Percentiles rank a stretch among this genome's conserved stretches.
These are phyloP conservation scores for Cucumis hystrix DNA, from an alignment of 306 rosid species.

Conservation along the genomic window DNA sequence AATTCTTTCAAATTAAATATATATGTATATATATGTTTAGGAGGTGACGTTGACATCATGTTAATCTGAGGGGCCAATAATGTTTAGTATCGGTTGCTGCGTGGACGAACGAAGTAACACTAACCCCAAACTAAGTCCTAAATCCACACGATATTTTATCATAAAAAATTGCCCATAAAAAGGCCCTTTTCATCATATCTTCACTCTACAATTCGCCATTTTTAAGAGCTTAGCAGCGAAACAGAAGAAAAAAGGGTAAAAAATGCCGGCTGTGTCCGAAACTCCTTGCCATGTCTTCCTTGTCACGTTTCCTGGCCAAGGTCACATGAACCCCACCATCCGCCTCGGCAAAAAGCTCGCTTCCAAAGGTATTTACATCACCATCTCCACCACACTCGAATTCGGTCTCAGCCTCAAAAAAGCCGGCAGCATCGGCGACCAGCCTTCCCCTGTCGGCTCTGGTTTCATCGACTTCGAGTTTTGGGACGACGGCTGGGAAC, in stretches of 20 bases:
- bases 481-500: conserved; percentile 35
- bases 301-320: conserved; percentile 53
- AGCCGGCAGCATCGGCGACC: conserved; percentile 25
- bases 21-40: too few relatives aligned
- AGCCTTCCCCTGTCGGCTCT: conserved; percentile 20
- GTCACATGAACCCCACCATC: conserved; percentile 67
- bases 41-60: too few relatives aligned
- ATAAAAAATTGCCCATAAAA: too few relatives aligned
- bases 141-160: too few relatives aligned
- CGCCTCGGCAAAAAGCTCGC: conserved; percentile 53
- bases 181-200: too few relatives aligned
- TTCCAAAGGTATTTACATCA: conserved; percentile 44
- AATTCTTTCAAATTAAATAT: too few relatives aligned
- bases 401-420: conserved; percentile 25
- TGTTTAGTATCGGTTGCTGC: too few relatives aligned
- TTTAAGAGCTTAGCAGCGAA: too few relatives aligned
- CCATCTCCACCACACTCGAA: conserved; percentile 27
- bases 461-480: conserved; percentile 48
- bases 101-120: too few relatives aligned
- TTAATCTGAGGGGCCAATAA: too few relatives aligned
- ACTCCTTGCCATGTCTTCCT: conserved; percentile 25
- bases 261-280: conserved; percentile 31
- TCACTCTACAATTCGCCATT: not conserved
- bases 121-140: too few relatives aligned
- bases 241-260: too few relatives aligned